A percentile compares a stretch with the other conserved stretches of the same genome.
These are phyloP conservation scores for Acorus gramineus DNA, from an alignment of 106 monocot species.

Conservation along the genomic window DNA sequence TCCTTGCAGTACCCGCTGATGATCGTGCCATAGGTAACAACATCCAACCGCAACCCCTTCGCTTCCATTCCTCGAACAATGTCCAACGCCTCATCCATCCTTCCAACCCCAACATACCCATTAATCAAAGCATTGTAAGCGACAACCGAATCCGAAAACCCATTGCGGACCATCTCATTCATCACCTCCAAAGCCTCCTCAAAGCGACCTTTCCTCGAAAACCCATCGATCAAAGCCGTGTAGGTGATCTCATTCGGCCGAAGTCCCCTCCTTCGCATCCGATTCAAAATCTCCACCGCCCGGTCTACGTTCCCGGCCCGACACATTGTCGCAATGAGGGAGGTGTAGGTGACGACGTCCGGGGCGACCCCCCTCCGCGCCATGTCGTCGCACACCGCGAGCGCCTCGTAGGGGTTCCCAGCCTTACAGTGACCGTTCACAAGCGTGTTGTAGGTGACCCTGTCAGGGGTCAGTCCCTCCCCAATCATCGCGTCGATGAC, in stretches of 20 bases:
- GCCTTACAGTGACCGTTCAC: slow-evolving; percentile 60
- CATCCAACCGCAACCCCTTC: slow-evolving; percentile 42
- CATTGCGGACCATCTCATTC: slow-evolving; percentile 54
- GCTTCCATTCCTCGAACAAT: slow-evolving; percentile 46
- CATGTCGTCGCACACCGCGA: slow-evolving; percentile 58
- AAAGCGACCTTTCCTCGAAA: slow-evolving; percentile 60
- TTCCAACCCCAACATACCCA: slow-evolving; percentile 57
- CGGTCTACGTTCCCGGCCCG: slow-evolving; percentile 56
- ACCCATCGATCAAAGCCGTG: slow-evolving; percentile 71
- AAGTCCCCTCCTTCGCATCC: slow-evolving; percentile 63
- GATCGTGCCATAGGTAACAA: slow-evolving; percentile 62
- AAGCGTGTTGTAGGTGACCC: slow-evolving; percentile 63
- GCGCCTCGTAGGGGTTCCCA: slow-evolving; percentile 58
- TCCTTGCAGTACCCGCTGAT: slow-evolving; percentile 42
- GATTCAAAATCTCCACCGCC: slow-evolving; percentile 51
- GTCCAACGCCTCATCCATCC: slow-evolving; percentile 36
- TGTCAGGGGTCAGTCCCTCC: slow-evolving; percentile 47
- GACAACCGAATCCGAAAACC: slow-evolving; percentile 38
- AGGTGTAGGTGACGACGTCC: slow-evolving; percentile 68
- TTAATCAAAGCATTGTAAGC: slow-evolving; percentile 76
- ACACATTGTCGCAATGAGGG: slow-evolving; percentile 56
- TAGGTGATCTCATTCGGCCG: slow-evolving; percentile 61
- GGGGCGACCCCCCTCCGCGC: slow-evolving; percentile 40
- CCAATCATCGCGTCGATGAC: slow-evolving; percentile 54
- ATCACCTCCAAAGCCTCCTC: slow-evolving; percentile 56